Percentiles rank a stretch among this genome's conserved stretches.
Conservation (phyloP, 192 early-diverging fungal genomes). For the Tieghemiomyces parasiticus region DNA sequence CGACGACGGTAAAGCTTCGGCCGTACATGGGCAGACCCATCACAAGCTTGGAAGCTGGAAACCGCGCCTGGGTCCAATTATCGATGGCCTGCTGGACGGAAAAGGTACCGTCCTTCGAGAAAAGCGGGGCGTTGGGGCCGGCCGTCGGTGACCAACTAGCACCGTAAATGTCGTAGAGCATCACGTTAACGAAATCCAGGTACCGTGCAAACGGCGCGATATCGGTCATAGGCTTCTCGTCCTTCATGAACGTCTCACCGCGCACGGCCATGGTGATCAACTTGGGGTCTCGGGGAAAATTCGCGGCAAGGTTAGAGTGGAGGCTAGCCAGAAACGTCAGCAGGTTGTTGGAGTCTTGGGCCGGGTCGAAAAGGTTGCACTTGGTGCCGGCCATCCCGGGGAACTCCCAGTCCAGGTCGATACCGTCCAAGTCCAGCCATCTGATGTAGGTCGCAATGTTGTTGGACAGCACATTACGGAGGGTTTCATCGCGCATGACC, state of each 20-base stretch:
- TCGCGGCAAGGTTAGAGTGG: no score
- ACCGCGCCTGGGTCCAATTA: conserved; percentile 36
- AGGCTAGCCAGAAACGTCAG: conserved; percentile 39
- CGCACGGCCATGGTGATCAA: conserved; percentile 46
- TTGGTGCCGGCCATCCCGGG: conserved; percentile 41
- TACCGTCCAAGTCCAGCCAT: conserved; percentile 33
- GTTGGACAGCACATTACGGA: conserved; percentile 19
- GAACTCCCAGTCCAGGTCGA: conserved; percentile 52
- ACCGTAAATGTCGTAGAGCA: conserved; percentile 48
- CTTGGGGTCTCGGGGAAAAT: conserved; percentile 23
- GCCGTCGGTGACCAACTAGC: conserved; percentile 29
- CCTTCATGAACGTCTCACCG: conserved; percentile 37
- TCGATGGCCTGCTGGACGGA: conserved; percentile 34
- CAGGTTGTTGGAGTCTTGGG: conserved; percentile 46
- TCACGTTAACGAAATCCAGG: conserved; percentile 50
- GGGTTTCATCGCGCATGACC: conserved; percentile 20
- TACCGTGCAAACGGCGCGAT: conserved; percentile 38
- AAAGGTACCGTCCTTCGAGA: conserved; percentile 8
- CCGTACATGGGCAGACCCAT: conserved; percentile 49
- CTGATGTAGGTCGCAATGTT: conserved; percentile 25
- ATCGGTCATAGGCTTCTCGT: conserved; percentile 32
- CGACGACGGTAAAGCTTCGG: conserved; percentile 23
- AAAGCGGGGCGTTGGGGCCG: conserved; percentile 47
- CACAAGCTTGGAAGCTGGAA: conserved; percentile 41
- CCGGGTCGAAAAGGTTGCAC: conserved; percentile 35